Percentiles rank a stretch among this genome's conserved stretches.
Conservation (phyloP, 345 rosid species). For the Euphorbia pulcherrima region DNA sequence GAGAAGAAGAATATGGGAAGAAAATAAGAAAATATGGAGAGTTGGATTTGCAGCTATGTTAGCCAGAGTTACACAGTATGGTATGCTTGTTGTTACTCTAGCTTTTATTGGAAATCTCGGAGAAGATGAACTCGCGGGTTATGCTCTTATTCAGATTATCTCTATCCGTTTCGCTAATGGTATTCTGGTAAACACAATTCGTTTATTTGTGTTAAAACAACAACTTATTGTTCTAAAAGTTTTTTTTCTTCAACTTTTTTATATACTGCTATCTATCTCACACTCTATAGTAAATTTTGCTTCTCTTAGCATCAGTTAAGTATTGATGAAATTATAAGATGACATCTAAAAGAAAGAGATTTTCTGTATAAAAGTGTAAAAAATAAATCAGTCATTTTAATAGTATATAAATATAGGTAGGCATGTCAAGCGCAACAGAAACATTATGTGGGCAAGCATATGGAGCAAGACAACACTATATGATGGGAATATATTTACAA, state of each 20-base stretch:
- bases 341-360: too few relatives aligned
- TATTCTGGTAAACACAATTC: constrained; percentile 24
- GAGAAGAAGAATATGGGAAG: constrained; percentile 29
- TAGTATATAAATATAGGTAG: constrained; percentile 20
- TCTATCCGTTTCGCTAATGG: constrained; percentile 29
- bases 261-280: too few relatives aligned
- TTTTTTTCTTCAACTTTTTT: too few relatives aligned
- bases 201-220: too few relatives aligned
- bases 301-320: too few relatives aligned
- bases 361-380: too few relatives aligned
- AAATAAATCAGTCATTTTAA: too few relatives aligned
- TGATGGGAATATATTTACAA: constrained; percentile 37
- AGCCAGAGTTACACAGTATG: constrained; percentile 43
- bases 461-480: constrained; percentile 32
- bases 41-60: constrained; percentile 51
- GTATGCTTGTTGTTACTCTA: constrained; percentile 49
- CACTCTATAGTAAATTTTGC: too few relatives aligned
- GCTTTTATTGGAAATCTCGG: constrained; percentile 45
- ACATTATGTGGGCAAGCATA: constrained; percentile 42
- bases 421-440: constrained; percentile 42
- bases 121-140: constrained; percentile 26
- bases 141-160: constrained; percentile 33
- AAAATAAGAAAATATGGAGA: constrained; percentile 42
- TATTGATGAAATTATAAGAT: too few relatives aligned
- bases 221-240: too few relatives aligned